Evolutionary conservation across 2,329 filamentous ascomycete species (phyloP), one percentile per base, ranked within the genome.

Genomic region (Trichoderma polysporum): DNA sequence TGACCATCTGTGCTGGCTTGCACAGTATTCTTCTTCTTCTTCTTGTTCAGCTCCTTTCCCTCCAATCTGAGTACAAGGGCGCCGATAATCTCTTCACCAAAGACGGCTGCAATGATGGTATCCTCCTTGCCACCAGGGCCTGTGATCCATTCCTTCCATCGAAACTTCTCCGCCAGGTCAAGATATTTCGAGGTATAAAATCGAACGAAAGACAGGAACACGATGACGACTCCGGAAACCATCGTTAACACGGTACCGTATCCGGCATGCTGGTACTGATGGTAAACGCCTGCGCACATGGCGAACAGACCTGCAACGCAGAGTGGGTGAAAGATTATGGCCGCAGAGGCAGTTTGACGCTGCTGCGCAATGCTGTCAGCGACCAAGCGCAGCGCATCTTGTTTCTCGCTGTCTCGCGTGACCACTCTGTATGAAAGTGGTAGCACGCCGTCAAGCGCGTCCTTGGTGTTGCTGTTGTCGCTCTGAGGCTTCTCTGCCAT

Each of bases 321-420:
- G 25, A 84, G 74, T 0, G 86, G 87, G 77, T 92, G 86, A 73
- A 85, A 86, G 69, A 92, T 83, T 68, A 95, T 79, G 68, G 86
- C 80, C 58, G 81, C 80, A 15, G 88, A 86, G 8, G 91, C 88
- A 4, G 85, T 78, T 76, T 93, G 89, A 62, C 91, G 89, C 79
- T 95, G 92, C 76, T 97, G 91, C 29, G 92, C 91, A 66, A 96
- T 88, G 70, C 89, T 92, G 79, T 95, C 92, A 62, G 91, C 89
- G 54, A 97, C 84, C 19, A 97, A 84, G 69, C 86, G 86, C 64
- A 97, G 82, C 13, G 90, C 90, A 66, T 87, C 84, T 69, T 88
- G 80, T 74, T 89, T 88, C 74, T 93, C 90, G 52, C 80, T 75
- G 54, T 86, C 79, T 47, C 73, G 72, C 45, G 81, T 81, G 50